Evolutionary conservation across 345 rosid genomes (phyloP).

Genomic region (Eucalyptus paniculata): DNA sequence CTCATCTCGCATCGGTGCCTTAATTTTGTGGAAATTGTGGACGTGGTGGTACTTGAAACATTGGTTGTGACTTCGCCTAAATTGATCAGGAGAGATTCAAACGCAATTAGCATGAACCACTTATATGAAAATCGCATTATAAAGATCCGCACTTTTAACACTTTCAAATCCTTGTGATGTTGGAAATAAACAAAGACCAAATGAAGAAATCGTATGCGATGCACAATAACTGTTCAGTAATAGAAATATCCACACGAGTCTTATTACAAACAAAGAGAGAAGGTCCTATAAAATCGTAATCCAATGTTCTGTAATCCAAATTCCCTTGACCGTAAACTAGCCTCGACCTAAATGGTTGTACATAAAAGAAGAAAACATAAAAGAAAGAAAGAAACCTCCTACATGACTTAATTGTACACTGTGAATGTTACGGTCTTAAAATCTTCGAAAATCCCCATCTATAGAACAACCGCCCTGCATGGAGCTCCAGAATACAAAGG

Average conservation of each 20-base stretch:
- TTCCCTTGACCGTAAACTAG: background rate
- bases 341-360: background rate
- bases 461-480: background rate
- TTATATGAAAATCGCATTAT: background rate
- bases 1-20: background rate
- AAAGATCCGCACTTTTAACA: background rate
- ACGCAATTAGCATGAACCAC: background rate
- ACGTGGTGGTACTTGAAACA: background rate
- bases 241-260: background rate
- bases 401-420: background rate
- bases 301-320: background rate
- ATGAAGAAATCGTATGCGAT: background rate
- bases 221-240: background rate
- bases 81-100: background rate
- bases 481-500: background rate
- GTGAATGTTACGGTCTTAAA: background rate
- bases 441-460: background rate
- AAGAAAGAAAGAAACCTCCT: background rate
- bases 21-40: background rate
- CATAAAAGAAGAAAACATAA: background rate
- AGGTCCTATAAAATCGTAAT: background rate
- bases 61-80: background rate
- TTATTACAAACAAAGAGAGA: background rate
- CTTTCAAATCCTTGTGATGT: background rate
- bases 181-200: background rate